These are phyloP conservation scores for Crithidia bombi DNA, from an alignment of 208 protist genomes.

Conservation along the genomic window DNA sequence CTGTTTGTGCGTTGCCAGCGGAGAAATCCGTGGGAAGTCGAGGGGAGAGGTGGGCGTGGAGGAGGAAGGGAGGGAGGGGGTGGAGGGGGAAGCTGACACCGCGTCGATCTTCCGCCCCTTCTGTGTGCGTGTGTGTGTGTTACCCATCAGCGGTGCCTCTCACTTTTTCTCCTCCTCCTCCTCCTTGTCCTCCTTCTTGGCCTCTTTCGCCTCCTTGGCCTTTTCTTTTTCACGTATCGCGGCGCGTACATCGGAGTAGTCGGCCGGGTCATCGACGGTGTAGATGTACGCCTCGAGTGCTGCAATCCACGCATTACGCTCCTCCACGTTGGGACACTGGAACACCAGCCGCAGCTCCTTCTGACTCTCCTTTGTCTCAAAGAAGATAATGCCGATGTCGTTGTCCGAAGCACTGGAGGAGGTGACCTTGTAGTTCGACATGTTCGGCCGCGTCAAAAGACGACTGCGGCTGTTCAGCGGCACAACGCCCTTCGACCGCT, in stretches of 20 bases:
- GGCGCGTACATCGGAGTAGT: slow-evolving; percentile 27
- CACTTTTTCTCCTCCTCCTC: slow-evolving; percentile 8
- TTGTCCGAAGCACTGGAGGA: slow-evolving; percentile 32
- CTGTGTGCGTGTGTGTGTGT: no score
- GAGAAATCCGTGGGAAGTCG: no score
- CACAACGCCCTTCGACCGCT: slow-evolving; percentile 41
- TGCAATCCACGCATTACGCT: slow-evolving; percentile 36
- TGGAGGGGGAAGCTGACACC: no score
- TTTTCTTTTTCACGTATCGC: slow-evolving; percentile 19
- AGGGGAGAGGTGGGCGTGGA: no score
- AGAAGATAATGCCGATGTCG: slow-evolving; percentile 50
- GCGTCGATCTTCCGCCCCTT: slow-evolving; percentile 7
- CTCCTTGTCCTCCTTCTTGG: slow-evolving; percentile 13
- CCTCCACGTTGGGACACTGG: slow-evolving; percentile 38
- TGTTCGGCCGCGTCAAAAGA: slow-evolving; percentile 41
- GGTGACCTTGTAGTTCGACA: slow-evolving; percentile 41
- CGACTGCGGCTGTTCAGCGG: slow-evolving; percentile 43
- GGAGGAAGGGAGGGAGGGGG: no score
- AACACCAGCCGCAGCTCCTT: slow-evolving; percentile 46
- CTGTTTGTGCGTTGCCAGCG: no score
- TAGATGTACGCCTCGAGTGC: slow-evolving; percentile 52
- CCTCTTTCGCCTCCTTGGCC: slow-evolving; percentile 22
- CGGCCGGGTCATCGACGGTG: slow-evolving; percentile 45
- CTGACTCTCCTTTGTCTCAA: slow-evolving; percentile 32
- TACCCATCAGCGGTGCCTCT: no score